Conservation (phyloP, 1,284 basidiomycete species). For the Sanghuangporus sanghuang region DNA sequence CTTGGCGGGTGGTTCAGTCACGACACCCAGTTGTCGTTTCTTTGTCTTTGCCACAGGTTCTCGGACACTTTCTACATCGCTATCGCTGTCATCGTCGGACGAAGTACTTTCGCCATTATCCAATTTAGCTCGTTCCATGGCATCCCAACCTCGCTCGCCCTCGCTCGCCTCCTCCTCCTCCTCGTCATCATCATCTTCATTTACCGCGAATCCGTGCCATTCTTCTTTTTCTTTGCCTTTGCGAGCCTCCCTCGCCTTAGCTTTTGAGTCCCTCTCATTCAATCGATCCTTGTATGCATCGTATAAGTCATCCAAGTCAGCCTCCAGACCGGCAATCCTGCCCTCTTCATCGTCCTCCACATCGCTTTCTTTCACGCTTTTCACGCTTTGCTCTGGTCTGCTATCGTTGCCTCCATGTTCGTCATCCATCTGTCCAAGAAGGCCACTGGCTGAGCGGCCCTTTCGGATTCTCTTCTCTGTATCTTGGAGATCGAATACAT, state of each 20-base stretch:
- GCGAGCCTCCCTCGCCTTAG: conserved; percentile 81
- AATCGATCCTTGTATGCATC: conserved; percentile 81
- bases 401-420: conserved; percentile 34
- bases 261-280: conserved; percentile 86
- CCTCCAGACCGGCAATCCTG: conserved; percentile 69
- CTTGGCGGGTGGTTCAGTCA: conserved; percentile 27
- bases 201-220: conserved; percentile 67
- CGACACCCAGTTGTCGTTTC: conserved; percentile 30
- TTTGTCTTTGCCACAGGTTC: conserved; percentile 38
- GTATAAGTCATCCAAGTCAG: conserved; percentile 85
- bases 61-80: conserved; percentile 41
- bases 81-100: conserved; percentile 41
- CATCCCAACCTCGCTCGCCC: conserved; percentile 75
- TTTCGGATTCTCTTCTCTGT: conserved; percentile 48
- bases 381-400: conserved; percentile 31
- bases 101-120: conserved; percentile 51
- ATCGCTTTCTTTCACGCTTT: conserved; percentile 37
- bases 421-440: conserved; percentile 48
- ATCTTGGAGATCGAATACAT: conserved; percentile 80
- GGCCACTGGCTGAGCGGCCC: conserved; percentile 38
- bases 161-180: conserved; percentile 35
- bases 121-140: conserved; percentile 59
- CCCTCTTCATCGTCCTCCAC: conserved; percentile 67
- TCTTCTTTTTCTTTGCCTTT: conserved; percentile 70
- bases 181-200: too few species aligned